Evolutionary conservation across 352 stramenopile species (phyloP), one percentile per base, ranked within the genome.

Genomic region (Albugo candida): DNA sequence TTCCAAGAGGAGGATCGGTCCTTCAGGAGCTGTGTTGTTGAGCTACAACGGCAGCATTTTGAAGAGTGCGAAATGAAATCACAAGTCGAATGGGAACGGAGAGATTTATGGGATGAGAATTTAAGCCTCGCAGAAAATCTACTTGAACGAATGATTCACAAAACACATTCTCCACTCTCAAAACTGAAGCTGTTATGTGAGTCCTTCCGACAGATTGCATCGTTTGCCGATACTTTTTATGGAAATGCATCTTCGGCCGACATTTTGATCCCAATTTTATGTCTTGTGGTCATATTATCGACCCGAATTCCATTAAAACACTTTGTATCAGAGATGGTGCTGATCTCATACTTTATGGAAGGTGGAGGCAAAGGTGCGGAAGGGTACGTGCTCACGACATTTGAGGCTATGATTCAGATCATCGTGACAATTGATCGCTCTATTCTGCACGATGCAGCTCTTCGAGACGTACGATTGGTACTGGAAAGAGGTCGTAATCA

Each of bases 261-360:
- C 51, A 79, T 81, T 43, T 54, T 85, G 14, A 77, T 85, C 43
- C 70, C 73, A 1, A 70, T 83, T 18, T 47, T 83, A 36, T 83
- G 70, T 43, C 63, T 69, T 14, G 53, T 83, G 52, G 50, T 82
- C 31, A 64, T 83, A 14, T 60, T 63, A 21, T 74, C 60, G 1
- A 12, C 41, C 12, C 17, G 50, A 37, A 40, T 60, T 24, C 17
- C 16, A 16, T 45, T 41, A 2, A 54, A 47, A n/a, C 51, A 65
- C 18, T 83, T 83, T n/a, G 70, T 82, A 20, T 68, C 70, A 0
- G 63, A 83, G 42, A 68, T 83, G 36, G 73, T 69, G n/a, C 81
- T 76, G 45, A 73, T 81, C 48, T 76, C 70, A 13, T 83, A 78
- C 39, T 79, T 86, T 45, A 86, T 71, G 20, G 67, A 79, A 27